Conservation (phyloP, 345 rosid species). For the Rhizophora apiculata region DNA sequence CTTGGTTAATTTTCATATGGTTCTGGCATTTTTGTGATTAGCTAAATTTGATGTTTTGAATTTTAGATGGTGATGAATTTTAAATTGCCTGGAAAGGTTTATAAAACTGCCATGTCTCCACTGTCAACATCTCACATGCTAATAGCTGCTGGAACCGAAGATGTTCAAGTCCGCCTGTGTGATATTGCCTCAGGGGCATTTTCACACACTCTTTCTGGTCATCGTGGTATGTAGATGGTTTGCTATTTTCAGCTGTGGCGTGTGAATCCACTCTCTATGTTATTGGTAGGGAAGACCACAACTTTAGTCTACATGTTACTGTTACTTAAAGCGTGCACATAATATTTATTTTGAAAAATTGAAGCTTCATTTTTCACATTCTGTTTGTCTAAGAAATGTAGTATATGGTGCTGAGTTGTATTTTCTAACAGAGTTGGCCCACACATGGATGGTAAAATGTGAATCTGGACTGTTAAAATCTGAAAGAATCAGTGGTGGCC, state of each 20-base stretch:
- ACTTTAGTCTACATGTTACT: too few relatives aligned
- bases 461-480: too few relatives aligned
- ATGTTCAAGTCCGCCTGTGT: conserved; percentile 94
- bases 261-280: too few relatives aligned
- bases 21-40: neutral
- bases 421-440: too few relatives aligned
- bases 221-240: conserved; percentile 60
- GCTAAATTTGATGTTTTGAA: neutral
- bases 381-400: too few relatives aligned
- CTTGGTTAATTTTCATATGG: neutral
- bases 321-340: too few relatives aligned
- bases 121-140: conserved; percentile 83
- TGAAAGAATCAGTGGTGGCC: too few relatives aligned
- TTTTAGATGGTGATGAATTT: conserved; percentile 72
- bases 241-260: neutral
- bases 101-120: conserved; percentile 86
- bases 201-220: conserved; percentile 91
- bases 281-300: too few relatives aligned
- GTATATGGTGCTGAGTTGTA: too few relatives aligned
- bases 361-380: too few relatives aligned
- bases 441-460: too few relatives aligned
- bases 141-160: conserved; percentile 92
- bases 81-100: conserved; percentile 94
- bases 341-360: too few relatives aligned
- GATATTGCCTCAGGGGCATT: conserved; percentile 92